Percentiles rank a stretch among this genome's conserved stretches.
phyloP scores from a whole-genome alignment of 352 stramenopile genomes.

The Globisporangium cylindrosporum region DNA sequence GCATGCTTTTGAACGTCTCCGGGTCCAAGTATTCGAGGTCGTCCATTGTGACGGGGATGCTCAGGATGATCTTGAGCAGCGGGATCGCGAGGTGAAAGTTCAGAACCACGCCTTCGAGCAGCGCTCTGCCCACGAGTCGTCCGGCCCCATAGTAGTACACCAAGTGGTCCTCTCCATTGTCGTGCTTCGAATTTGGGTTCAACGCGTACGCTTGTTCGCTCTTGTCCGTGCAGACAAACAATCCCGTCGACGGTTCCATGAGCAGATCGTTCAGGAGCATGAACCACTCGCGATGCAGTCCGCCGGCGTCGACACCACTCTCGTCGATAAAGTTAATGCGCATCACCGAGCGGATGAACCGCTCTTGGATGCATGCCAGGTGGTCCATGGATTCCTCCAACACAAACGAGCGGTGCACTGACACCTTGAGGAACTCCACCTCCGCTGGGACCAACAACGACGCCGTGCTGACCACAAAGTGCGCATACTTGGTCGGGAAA shows the following conservation, averaged over 20 bases:
- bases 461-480: slow-evolving; percentile 72
- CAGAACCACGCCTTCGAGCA: slow-evolving; percentile 92
- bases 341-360: slow-evolving; percentile 66
- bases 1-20: slow-evolving; percentile 53
- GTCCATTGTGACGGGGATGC: slow-evolving; percentile 91
- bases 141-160: slow-evolving; percentile 60
- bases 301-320: slow-evolving; percentile 81
- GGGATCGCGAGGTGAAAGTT: slow-evolving; percentile 93
- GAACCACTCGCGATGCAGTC: slow-evolving; percentile 93
- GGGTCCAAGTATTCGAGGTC: slow-evolving; percentile 91
- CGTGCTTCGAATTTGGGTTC: slow-evolving; percentile 57
- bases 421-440: slow-evolving; percentile 65
- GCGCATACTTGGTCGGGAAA: slow-evolving; percentile 71
- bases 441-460: slow-evolving; percentile 61
- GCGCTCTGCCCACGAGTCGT: slow-evolving; percentile 50
- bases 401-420: slow-evolving; percentile 57
- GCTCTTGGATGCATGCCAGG: slow-evolving; percentile 52
- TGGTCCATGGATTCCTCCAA: slow-evolving; percentile 74
- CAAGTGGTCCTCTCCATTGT: slow-evolving; percentile 67
- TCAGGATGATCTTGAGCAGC: slow-evolving; percentile 97
- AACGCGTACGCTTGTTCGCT: slow-evolving; percentile 60
- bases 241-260: slow-evolving; percentile 35
- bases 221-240: slow-evolving; percentile 54
- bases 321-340: slow-evolving; percentile 89
- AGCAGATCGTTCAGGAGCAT: slow-evolving; percentile 69